Percentiles rank a stretch among this genome's conserved stretches.
phyloP scores from a whole-genome alignment of 208 protist genomes.

The Kentomonas sorsogonicus region DNA sequence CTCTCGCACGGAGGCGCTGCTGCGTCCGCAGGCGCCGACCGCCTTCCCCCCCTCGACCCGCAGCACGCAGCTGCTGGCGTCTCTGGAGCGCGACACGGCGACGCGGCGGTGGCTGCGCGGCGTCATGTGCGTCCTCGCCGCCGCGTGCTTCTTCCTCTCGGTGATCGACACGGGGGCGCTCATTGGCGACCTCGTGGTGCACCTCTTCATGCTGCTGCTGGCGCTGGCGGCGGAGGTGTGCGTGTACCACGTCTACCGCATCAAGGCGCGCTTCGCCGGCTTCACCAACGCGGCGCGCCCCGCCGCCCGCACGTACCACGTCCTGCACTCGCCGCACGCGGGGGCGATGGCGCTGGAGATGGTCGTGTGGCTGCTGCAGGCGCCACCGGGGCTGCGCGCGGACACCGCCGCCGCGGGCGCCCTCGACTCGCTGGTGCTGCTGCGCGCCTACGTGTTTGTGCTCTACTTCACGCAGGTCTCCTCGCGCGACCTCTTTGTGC shows the following conservation, averaged over 20 bases:
- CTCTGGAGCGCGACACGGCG: slow-evolving; percentile 31
- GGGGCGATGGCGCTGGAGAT: slow-evolving; percentile 42
- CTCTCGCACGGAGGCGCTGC: slow-evolving; percentile 30
- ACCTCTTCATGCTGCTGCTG: slow-evolving; percentile 40
- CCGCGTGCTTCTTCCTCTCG: slow-evolving; percentile 42
- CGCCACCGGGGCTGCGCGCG: slow-evolving; percentile 31
- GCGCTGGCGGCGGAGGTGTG: slow-evolving; percentile 44
- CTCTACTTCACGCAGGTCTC: slow-evolving; percentile 37
- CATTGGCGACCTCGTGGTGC: slow-evolving; percentile 27
- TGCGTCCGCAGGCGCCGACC: slow-evolving; percentile 34
- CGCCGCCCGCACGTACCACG: slow-evolving; percentile 1
- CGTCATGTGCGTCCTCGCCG: slow-evolving; percentile 44
- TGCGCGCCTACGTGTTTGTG: slow-evolving; percentile 66
- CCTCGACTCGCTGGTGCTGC: slow-evolving; percentile 47
- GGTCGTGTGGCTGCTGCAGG: slow-evolving; percentile 63
- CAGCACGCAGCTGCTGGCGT: slow-evolving; percentile 21
- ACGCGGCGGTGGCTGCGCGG: slow-evolving; percentile 48
- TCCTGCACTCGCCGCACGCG: slow-evolving; percentile 54
- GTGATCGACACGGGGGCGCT: slow-evolving; percentile 37
- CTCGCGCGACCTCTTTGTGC: slow-evolving; percentile 35
- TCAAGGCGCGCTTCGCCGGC: slow-evolving; percentile 50
- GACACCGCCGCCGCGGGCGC: slow-evolving; percentile 18
- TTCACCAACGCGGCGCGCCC: slow-evolving; percentile 31
- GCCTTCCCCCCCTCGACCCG: slow-evolving; percentile 21
- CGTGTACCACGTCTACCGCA: slow-evolving; percentile 43